phyloP scores from a whole-genome alignment of 306 rosid species.

The Acmispon strigosus region DNA sequence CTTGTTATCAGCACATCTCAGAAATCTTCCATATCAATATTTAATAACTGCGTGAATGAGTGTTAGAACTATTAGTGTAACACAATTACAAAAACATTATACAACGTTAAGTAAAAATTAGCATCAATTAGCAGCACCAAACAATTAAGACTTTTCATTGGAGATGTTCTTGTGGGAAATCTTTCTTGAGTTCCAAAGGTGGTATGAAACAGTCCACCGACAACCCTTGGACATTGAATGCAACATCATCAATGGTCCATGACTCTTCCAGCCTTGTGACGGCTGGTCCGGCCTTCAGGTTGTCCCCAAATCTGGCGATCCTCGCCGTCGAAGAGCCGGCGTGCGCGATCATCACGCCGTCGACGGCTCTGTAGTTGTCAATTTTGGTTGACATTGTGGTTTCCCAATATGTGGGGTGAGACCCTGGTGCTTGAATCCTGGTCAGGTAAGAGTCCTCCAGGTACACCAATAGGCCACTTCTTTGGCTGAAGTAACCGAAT shows the following conservation, averaged over 20 bases:
- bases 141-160: background rate
- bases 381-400: conserved; percentile 81
- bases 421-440: conserved; percentile 83
- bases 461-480: conserved; percentile 63
- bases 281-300: conserved; percentile 52
- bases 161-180: conserved; percentile 30
- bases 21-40: background rate
- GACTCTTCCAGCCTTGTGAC: conserved; percentile 72
- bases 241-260: conserved; percentile 84
- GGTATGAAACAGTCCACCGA: conserved; percentile 88
- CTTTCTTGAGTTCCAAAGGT: conserved; percentile 59
- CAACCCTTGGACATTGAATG: conserved; percentile 78
- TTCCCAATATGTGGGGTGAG: conserved; percentile 84
- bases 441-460: conserved; percentile 85
- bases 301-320: conserved; percentile 79
- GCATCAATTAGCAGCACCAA: background rate
- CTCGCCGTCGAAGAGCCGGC: conserved; percentile 57
- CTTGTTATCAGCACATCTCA: too few species aligned
- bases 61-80: background rate
- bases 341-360: conserved; percentile 81
- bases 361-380: conserved; percentile 62
- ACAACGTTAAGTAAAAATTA: conserved; percentile 20
- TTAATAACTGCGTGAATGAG: background rate
- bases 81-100: conserved; percentile 30
- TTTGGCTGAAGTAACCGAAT: conserved; percentile 88